Evolutionary conservation across 2,329 filamentous ascomycete genomes (phyloP).

Genomic region (Stagonosporopsis cucurbitacearum): DNA sequence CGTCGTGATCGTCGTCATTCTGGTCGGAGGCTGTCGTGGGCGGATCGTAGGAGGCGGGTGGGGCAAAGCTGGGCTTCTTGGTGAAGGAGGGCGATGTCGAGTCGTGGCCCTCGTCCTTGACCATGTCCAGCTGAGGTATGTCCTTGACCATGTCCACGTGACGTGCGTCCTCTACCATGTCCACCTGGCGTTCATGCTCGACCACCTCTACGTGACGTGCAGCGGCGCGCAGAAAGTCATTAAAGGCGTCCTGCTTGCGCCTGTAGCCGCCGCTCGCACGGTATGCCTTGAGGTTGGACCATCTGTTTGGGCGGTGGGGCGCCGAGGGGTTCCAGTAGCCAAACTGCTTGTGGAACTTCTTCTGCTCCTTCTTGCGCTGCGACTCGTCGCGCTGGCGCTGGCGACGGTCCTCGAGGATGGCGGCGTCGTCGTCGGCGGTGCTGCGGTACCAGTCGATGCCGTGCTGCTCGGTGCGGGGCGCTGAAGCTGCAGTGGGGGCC

Average conservation of each 20-base stretch:
- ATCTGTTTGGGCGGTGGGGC: constrained; percentile 33
- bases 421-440: constrained; percentile 79
- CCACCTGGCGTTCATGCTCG: constrained; percentile 26
- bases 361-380: constrained; percentile 64
- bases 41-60: constrained; percentile 48
- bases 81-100: constrained; percentile 11
- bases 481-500: constrained; percentile 20
- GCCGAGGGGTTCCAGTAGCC: constrained; percentile 58
- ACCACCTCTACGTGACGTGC: constrained; percentile 19
- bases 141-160: no score
- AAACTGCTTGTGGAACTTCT: constrained; percentile 77
- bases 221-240: constrained; percentile 29
- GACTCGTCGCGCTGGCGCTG: constrained; percentile 75
- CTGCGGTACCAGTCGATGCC: constrained; percentile 67
- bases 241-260: constrained; percentile 34
- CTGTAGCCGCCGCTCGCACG: constrained; percentile 33
- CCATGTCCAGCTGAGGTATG: no score
- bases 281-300: constrained; percentile 39
- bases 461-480: constrained; percentile 27
- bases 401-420: constrained; percentile 68
- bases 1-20: constrained; percentile 28
- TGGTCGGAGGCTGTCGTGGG: constrained; percentile 30
- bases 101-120: constrained; percentile 22
- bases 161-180: no score
- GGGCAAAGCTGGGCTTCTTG: constrained; percentile 53